Percentiles rank a stretch among this genome's conserved stretches.
Conservation (phyloP, 306 rosid species). For the Quercus aquifolioides region DNA sequence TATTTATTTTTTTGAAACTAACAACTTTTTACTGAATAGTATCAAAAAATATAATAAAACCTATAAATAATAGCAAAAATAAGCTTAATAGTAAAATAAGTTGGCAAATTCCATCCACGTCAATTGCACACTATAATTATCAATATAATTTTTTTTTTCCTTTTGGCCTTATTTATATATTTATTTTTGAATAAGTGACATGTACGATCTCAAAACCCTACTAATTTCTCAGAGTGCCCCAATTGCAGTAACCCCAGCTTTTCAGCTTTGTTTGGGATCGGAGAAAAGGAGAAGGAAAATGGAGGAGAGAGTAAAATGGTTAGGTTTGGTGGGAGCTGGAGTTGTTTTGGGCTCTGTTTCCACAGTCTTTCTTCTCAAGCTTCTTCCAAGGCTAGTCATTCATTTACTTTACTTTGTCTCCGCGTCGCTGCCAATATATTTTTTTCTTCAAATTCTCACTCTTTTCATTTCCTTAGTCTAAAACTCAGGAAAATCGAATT, state of each 20-base stretch:
- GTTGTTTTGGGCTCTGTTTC: constrained; percentile 79
- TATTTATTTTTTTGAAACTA: no score
- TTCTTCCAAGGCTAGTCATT: constrained; percentile 56
- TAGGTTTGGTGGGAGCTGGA: constrained; percentile 67
- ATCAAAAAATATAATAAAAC: no score
- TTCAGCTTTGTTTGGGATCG: background rate
- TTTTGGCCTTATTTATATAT: no score
- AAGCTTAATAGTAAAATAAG: no score
- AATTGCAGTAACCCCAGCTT: background rate
- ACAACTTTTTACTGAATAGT: no score
- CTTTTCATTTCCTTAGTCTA: background rate
- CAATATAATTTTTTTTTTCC: no score
- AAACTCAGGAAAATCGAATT: background rate
- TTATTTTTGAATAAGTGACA: no score
- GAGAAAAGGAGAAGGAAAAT: background rate
- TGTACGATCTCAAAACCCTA: no score
- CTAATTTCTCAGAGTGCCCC: background rate
- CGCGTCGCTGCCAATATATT: background rate
- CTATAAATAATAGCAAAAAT: no score
- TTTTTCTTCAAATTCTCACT: background rate
- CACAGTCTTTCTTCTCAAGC: constrained; percentile 58
- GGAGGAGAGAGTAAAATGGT: constrained; percentile 51
- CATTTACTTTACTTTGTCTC: background rate
- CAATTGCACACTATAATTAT: no score
- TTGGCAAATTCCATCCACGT: no score